These are phyloP conservation scores for Candida tallmaniae DNA, from an alignment of 805 yeast genomes.

Conservation along the genomic window DNA sequence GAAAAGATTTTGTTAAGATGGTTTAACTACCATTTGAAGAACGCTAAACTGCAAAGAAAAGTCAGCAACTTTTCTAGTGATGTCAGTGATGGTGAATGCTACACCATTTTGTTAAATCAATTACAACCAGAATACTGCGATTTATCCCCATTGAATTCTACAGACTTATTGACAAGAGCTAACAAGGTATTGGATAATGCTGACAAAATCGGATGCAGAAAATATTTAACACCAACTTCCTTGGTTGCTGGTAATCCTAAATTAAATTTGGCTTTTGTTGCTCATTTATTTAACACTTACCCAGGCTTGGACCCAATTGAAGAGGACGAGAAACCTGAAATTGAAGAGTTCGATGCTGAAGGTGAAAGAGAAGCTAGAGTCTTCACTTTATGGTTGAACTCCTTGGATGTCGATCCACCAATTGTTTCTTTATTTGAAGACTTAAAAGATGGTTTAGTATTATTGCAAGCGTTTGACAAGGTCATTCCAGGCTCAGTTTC, in stretches of 20 bases:
- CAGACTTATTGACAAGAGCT: constrained; percentile 75
- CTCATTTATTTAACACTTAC: constrained; percentile 91
- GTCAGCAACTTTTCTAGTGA: constrained; percentile 85
- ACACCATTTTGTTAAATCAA: constrained; percentile 84
- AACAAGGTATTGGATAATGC: constrained; percentile 84
- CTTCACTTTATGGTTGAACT: constrained; percentile 94
- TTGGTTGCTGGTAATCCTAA: constrained; percentile 95
- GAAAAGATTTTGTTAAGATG: constrained; percentile 95
- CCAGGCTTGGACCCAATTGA: constrained; percentile 96
- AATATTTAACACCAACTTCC: constrained; percentile 90
- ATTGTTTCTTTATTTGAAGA: constrained; percentile 90
- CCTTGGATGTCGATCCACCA: constrained; percentile 93
- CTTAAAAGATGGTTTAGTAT: constrained; percentile 83
- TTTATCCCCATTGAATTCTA: constrained; percentile 72
- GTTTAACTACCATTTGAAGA: constrained; percentile 94
- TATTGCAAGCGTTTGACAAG: constrained; percentile 91
- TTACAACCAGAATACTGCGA: constrained; percentile 82
- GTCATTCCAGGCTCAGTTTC: constrained; percentile 92
- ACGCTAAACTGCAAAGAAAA: constrained; percentile 84
- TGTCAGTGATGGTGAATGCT: constrained; percentile 92
- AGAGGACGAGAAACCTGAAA: constrained; percentile 85
- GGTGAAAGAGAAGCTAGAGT: constrained; percentile 99
- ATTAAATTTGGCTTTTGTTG: constrained; percentile 94
- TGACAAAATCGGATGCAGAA: constrained; percentile 86
- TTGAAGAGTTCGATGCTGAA: constrained; percentile 98